These are phyloP conservation scores for Pouteria campechiana DNA, from an alignment of 179 eudicot species.

Conservation along the genomic window DNA sequence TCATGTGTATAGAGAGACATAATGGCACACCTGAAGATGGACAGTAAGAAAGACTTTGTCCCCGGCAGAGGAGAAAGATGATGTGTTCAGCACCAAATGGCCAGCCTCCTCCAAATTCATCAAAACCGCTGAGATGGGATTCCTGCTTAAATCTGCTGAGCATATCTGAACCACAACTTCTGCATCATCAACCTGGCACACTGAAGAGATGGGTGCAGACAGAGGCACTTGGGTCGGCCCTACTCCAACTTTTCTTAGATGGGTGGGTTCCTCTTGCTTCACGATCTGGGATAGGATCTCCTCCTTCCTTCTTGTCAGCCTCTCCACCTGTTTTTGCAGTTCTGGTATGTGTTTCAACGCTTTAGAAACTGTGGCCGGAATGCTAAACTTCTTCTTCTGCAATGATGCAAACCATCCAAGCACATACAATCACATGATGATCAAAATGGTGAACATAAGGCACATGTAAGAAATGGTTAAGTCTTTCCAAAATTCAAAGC, in stretches of 20 bases:
- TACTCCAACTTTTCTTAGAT: neutral
- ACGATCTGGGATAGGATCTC: conserved; percentile 16
- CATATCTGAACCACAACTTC: conserved; percentile 47
- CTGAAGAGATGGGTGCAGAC: conserved; percentile 18
- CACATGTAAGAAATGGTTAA: no score
- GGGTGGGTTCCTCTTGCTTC: conserved; percentile 1
- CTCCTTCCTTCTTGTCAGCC: conserved; percentile 30
- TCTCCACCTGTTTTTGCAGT: conserved; percentile 47
- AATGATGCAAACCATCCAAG: neutral
- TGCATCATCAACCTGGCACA: conserved; percentile 20
- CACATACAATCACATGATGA: neutral
- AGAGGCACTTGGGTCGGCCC: neutral
- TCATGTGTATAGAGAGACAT: no score
- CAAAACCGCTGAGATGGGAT: conserved; percentile 24
- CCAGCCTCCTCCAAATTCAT: conserved; percentile 35
- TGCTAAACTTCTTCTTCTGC: conserved; percentile 64
- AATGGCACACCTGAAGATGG: conserved; percentile 63
- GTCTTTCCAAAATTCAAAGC: no score
- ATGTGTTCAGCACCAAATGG: conserved; percentile 20
- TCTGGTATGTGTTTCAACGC: conserved; percentile 67
- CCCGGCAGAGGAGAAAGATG: conserved; percentile 33
- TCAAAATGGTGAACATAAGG: neutral
- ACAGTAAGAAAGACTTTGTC: conserved; percentile 35
- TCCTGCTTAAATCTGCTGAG: conserved; percentile 5
- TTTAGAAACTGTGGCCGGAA: conserved; percentile 41